These are phyloP conservation scores for Pseudogymnoascus sp. DNA, from an alignment of 2,329 filamentous ascomycete species.

Conservation along the genomic window DNA sequence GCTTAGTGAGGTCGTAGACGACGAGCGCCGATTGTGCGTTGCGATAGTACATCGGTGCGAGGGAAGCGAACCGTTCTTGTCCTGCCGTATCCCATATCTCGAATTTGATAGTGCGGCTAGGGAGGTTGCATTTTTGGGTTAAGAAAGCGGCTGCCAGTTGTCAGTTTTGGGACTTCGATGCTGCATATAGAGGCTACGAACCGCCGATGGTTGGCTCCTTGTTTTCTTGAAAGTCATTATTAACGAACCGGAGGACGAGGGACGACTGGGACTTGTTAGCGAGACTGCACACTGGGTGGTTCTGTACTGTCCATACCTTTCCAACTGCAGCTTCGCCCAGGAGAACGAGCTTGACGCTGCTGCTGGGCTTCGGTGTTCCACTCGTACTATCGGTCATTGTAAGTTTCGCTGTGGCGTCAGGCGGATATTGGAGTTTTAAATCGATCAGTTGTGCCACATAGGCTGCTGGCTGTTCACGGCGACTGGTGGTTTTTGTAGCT, in stretches of 20 bases:
- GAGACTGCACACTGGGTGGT: not conserved
- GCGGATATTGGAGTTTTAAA: not conserved
- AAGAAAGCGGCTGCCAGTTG: conserved; percentile 73
- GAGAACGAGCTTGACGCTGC: conserved; percentile 98
- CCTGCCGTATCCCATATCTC: conserved; percentile 98
- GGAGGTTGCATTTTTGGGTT: conserved; percentile 96
- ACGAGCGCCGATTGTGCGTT: conserved; percentile 96
- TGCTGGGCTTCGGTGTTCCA: conserved; percentile 82
- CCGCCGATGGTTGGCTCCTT: conserved; percentile 99
- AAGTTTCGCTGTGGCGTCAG: not conserved
- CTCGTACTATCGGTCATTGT: conserved; percentile 66
- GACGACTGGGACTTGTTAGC: conserved; percentile 61
- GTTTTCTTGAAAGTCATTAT: conserved; percentile 99
- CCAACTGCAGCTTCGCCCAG: conserved; percentile 95
- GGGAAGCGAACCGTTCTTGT: conserved; percentile 92
- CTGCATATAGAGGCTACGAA: conserved; percentile 35
- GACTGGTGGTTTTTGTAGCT: not conserved
- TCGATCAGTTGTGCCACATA: not conserved
- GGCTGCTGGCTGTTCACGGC: not conserved
- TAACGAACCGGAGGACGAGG: conserved; percentile 94
- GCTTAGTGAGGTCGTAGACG: conserved; percentile 97
- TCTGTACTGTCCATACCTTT: conserved; percentile 59
- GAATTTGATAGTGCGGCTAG: conserved; percentile 84
- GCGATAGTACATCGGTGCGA: conserved; percentile 99
- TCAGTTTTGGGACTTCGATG: conserved; percentile 8